Evolutionary conservation across 768 basidiomycete genomes (phyloP).

Genomic region (Kwoniella europaea): DNA sequence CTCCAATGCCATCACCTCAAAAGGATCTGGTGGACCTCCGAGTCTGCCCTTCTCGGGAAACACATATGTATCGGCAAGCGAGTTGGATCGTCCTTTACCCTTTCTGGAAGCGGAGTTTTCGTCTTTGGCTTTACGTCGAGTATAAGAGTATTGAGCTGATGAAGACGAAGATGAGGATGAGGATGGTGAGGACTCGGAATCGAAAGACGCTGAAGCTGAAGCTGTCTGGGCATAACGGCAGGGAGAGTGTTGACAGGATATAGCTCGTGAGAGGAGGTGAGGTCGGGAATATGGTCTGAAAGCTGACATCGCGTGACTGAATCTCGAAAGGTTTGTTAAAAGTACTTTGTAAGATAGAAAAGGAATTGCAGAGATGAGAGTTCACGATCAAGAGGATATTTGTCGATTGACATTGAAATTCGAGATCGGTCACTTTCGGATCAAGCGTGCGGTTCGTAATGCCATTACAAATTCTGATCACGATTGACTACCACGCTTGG

Average conservation of each 20-base stretch:
- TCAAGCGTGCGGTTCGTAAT: neutral
- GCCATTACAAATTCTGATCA: neutral
- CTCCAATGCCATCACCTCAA: constrained; percentile 51
- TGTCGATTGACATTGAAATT: constrained; percentile 1
- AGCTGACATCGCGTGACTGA: constrained; percentile 5
- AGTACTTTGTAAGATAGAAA: too few species aligned
- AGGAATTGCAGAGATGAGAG: neutral
- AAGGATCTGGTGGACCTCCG: constrained; percentile 50
- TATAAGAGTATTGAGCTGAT: constrained; percentile 5
- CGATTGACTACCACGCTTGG: neutral
- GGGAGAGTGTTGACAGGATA: neutral
- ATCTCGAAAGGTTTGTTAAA: neutral
- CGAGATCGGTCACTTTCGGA: constrained; percentile 16
- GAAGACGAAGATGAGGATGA: constrained; percentile 7
- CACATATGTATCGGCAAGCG: constrained; percentile 25
- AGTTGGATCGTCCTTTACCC: constrained; percentile 25
- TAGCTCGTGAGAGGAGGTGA: neutral
- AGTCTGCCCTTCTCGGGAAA: constrained; percentile 40
- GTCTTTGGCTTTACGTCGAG: neutral
- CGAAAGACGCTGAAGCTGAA: constrained; percentile 11
- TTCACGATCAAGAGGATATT: constrained; percentile 1
- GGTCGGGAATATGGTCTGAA: constrained; percentile 6
- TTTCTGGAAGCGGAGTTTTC: constrained; percentile 17
- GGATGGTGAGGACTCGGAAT: neutral
- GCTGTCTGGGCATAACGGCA: constrained; percentile 7